phyloP scores from a whole-genome alignment of 2,329 filamentous ascomycete genomes.

The Exophiala phaeomuriformis region DNA sequence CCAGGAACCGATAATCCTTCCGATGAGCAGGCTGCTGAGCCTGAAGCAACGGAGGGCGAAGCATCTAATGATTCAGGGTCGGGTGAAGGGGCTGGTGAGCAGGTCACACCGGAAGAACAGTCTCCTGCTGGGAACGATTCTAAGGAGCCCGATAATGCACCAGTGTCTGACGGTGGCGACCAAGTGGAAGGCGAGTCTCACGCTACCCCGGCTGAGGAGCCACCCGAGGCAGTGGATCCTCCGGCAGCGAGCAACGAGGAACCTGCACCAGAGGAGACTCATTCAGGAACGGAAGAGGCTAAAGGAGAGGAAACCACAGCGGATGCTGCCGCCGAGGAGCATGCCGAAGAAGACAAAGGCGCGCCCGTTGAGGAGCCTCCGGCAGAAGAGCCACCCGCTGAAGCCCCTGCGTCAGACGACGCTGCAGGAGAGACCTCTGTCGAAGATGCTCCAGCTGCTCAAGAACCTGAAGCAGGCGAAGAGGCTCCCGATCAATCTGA shows the following conservation, averaged over 20 bases:
- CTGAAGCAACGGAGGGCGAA: not conserved
- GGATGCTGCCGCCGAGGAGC: not conserved
- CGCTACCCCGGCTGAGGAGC: not conserved
- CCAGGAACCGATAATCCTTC: conserved; percentile 4
- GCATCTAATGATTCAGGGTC: conserved; percentile 20
- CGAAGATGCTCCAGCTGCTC: not conserved
- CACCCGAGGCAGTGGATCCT: not conserved
- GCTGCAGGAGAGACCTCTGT: not conserved
- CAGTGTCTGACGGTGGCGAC: not conserved
- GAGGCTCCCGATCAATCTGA: not conserved
- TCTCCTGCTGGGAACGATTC: not conserved
- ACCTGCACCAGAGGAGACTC: not conserved
- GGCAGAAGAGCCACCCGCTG: conserved; percentile 1
- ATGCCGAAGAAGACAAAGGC: not conserved
- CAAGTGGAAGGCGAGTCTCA: not conserved
- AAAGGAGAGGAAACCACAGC: not conserved
- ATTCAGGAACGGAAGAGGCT: not conserved
- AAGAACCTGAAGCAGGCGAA: not conserved
- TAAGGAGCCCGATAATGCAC: too few species aligned
- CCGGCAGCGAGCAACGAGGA: not conserved
- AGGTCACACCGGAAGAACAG: not conserved
- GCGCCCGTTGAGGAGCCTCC: not conserved
- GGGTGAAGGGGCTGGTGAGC: conserved; percentile 25
- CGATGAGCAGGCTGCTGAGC: conserved; percentile 3
- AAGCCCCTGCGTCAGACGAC: not conserved